phyloP scores from a whole-genome alignment of 768 basidiomycete genomes.

The Serendipita sp. region DNA sequence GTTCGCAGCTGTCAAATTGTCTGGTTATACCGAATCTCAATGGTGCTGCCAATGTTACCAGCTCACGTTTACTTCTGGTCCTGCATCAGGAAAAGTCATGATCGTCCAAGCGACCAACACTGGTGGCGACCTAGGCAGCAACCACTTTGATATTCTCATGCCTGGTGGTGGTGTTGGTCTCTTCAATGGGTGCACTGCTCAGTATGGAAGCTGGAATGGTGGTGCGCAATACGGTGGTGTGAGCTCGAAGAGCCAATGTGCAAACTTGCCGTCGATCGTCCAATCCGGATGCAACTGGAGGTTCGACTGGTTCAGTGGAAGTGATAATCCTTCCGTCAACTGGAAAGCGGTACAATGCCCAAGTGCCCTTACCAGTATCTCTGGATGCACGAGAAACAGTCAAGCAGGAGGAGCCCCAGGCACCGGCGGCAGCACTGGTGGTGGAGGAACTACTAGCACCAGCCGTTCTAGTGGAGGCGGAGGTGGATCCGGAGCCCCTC shows the following conservation, averaged over 20 bases:
- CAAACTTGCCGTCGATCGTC: slow-evolving; percentile 13
- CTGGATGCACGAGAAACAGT: slow-evolving; percentile 12
- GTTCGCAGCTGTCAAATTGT: slow-evolving; percentile 11
- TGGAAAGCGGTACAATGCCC: slow-evolving; percentile 16
- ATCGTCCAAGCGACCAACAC: slow-evolving; percentile 16
- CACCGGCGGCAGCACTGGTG: background rate
- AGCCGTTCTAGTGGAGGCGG: too few relatives aligned
- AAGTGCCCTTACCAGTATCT: slow-evolving; percentile 12
- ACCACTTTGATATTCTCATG: slow-evolving; percentile 8
- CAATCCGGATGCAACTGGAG: slow-evolving; percentile 17
- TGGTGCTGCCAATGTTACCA: slow-evolving; percentile 16
- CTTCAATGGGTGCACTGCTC: slow-evolving; percentile 13
- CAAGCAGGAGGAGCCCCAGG: background rate
- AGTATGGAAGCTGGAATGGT: slow-evolving; percentile 12
- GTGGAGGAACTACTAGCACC: too few relatives aligned
- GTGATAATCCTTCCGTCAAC: slow-evolving; percentile 12
- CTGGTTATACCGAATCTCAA: slow-evolving; percentile 8
- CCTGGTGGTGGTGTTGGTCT: slow-evolving; percentile 16
- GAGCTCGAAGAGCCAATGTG: slow-evolving; percentile 14
- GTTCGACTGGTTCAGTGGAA: slow-evolving; percentile 14
- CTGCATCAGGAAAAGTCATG: slow-evolving; percentile 14
- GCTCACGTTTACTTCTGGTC: slow-evolving; percentile 16
- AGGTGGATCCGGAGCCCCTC: too few relatives aligned
- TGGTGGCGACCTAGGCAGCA: slow-evolving; percentile 10
- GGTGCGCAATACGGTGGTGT: slow-evolving; percentile 10